These are phyloP conservation scores for Juncus inflexus DNA, from an alignment of 176 grass and related monocot species.

Conservation along the genomic window DNA sequence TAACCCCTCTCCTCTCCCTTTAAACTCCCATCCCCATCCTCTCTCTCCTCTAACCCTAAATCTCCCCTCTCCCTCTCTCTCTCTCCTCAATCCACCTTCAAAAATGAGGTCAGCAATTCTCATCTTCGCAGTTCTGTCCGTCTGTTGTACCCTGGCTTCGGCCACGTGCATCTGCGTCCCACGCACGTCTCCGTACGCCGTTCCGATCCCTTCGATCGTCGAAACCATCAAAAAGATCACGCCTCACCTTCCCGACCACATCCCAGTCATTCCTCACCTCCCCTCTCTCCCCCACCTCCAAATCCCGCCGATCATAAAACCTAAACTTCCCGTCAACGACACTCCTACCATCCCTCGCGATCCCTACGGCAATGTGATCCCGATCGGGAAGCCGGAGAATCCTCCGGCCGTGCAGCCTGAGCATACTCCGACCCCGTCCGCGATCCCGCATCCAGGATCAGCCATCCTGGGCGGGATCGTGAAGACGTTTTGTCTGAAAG, in stretches of 20 bases:
- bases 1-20: slow-evolving; percentile 10
- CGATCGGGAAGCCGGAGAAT: not conserved
- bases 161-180: slow-evolving; percentile 13
- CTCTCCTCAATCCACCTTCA: not conserved
- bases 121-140: not conserved
- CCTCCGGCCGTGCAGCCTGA: not conserved
- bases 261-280: not conserved
- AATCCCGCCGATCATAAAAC: too few species aligned
- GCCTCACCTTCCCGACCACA: not conserved
- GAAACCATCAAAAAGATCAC: not conserved
- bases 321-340: too few species aligned
- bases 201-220: slow-evolving; percentile 6
- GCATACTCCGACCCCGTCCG: not conserved
- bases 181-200: slow-evolving; percentile 10
- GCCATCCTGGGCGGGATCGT: not conserved
- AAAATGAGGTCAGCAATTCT: slow-evolving; percentile 18
- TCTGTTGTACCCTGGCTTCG: slow-evolving; percentile 5
- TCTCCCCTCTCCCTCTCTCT: slow-evolving; percentile 1
- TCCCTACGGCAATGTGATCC: not conserved
- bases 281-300: not conserved
- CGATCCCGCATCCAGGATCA: not conserved
- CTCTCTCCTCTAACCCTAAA: slow-evolving; percentile 7
- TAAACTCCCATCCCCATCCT: slow-evolving; percentile 13
- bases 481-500: slow-evolving; percentile 13
- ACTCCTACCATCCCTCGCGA: not conserved